Conservation (phyloP, 1,139 yeast species). For the Zygosaccharomyces sapae region DNA sequence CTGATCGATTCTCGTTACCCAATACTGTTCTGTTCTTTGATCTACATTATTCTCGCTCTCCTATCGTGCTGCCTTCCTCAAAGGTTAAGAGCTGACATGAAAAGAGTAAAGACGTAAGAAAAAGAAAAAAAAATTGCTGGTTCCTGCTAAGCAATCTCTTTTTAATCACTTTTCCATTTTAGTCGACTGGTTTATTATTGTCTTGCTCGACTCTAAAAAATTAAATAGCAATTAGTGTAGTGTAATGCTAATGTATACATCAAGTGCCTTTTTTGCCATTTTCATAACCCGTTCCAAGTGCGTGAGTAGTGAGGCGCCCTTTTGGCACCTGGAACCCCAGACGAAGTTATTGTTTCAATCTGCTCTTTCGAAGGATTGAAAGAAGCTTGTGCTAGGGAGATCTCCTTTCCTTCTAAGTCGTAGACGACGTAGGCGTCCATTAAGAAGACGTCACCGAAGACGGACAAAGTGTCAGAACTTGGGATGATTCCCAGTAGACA, state of each 20-base stretch:
- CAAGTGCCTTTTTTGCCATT: too few relatives aligned
- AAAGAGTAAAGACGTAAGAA: too few relatives aligned
- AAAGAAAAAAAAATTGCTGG: too few relatives aligned
- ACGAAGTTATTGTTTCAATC: neutral
- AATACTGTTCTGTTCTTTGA: neutral
- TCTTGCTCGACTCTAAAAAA: too few relatives aligned
- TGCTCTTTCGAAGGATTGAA: constrained; percentile 2
- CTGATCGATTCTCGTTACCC: neutral
- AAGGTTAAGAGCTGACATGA: too few relatives aligned
- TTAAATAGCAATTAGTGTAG: too few relatives aligned
- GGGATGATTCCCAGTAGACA: constrained; percentile 38
- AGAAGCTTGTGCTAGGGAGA: constrained; percentile 51
- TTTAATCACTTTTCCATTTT: too few relatives aligned
- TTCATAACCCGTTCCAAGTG: too few relatives aligned
- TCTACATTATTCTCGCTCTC: neutral
- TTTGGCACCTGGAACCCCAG: constrained; percentile 5
- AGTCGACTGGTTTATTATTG: too few relatives aligned
- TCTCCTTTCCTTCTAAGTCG: constrained; percentile 48
- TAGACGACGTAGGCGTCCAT: constrained; percentile 53
- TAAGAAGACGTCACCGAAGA: constrained; percentile 50
- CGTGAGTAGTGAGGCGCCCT: too few relatives aligned
- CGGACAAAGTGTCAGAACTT: constrained; percentile 30
- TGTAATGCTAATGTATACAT: too few relatives aligned
- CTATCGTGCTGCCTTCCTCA: neutral
- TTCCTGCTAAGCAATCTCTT: too few relatives aligned